Evolutionary conservation across 768 basidiomycete species (phyloP), one percentile per base, ranked within the genome.

Genomic region (Symmetrospora coprosmae): DNA sequence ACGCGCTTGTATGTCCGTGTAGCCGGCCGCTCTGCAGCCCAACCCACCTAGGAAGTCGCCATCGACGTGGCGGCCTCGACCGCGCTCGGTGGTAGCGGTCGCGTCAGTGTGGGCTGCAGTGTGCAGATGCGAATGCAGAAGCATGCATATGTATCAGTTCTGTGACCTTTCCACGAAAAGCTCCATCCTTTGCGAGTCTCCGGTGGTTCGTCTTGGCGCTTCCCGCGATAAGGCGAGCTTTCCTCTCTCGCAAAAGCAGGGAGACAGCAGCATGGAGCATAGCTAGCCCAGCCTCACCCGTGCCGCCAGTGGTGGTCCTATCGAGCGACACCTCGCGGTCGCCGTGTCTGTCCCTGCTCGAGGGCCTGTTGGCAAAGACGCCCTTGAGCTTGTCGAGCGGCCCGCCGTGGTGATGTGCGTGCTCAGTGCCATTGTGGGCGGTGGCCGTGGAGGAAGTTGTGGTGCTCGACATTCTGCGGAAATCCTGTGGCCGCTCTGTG

Each of bases 271-370:
- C 3, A 31, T 7, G 9, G 17, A 13, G 13, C 4, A 4, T 47
- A 6, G 13, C 14, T 47, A 5, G 13, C 45, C 27, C 33, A 8
- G 13, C 7, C 6, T 31, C 9, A 4, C 27, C 45, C 4, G 4
- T 3, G 4, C 21, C 14, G 5, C 49, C 49, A 25, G 27, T 27
- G 19, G 9, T 9, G 38, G 25, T 3, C 21, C 49, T 50, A 11
- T 50, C 49, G 5, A 31, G 9, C 23, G 7, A 31, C 28, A 34
- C 28, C 33, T 23, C 13, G 25, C 25, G 13, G 43, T 17, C 43
- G 25, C n/a, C 17, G 35, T 37, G 34, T 40, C 51, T 53, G 37
- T 58, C 55, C 43, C 55, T 58, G 55, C 55, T 58, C 4, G 40
- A 45, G 2, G 55, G 55, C n/a, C 55, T 43, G 14, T 38, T 23